Conservation (phyloP, 2,329 filamentous ascomycete genomes). For the Atkinsonella texensis region DNA sequence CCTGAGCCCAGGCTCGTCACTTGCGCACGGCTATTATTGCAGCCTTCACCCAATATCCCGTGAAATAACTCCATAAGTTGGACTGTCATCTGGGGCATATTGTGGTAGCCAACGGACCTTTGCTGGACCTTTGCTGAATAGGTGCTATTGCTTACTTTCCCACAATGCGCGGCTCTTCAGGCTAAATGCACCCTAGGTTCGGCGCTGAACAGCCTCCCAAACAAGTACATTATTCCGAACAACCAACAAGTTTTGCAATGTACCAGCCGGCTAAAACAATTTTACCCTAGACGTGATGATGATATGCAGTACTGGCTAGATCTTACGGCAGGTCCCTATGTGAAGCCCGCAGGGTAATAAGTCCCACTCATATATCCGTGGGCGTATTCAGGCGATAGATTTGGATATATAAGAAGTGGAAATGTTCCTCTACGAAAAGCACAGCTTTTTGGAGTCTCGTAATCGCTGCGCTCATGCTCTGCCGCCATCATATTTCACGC, state of each 20-base stretch:
- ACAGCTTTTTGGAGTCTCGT: neutral
- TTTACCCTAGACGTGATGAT: too few species aligned
- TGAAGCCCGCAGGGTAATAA: too few species aligned
- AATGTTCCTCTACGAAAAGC: neutral
- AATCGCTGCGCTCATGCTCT: neutral
- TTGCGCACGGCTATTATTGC: too few species aligned
- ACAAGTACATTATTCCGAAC: too few species aligned
- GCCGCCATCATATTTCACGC: too few species aligned
- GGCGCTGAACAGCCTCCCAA: neutral
- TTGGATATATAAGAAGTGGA: neutral
- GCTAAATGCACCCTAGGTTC: neutral
- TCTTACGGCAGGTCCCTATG: too few species aligned
- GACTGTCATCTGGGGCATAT: neutral
- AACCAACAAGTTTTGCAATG: neutral
- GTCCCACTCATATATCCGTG: too few species aligned
- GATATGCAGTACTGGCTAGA: too few species aligned
- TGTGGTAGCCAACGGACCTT: neutral
- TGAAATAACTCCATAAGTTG: too few species aligned
- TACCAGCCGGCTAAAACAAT: neutral
- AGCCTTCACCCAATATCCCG: too few species aligned
- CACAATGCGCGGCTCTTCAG: conserved; percentile 10
- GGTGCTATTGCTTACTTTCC: neutral
- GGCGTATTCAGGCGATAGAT: neutral
- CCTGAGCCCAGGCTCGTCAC: too few species aligned
- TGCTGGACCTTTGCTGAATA: neutral